Evolutionary conservation across 805 yeast genomes (phyloP).

Genomic region (Candida yuanshanica): DNA sequence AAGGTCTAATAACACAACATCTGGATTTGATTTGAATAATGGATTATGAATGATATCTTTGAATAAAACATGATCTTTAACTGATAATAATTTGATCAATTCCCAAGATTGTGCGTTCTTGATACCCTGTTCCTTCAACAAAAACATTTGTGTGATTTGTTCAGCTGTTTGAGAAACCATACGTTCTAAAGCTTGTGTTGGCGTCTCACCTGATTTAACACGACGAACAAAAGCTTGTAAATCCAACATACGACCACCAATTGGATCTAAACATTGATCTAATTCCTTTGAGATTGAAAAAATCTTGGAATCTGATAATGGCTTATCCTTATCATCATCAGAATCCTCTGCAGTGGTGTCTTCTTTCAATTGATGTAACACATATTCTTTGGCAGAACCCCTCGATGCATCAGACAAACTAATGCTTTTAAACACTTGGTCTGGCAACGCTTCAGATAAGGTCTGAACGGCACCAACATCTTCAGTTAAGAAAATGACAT

Average conservation of each 20-base stretch:
- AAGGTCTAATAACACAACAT: constrained; percentile 55
- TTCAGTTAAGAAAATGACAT: constrained; percentile 81
- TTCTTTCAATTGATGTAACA: constrained; percentile 45
- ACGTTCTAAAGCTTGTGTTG: constrained; percentile 66
- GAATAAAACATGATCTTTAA: constrained; percentile 39
- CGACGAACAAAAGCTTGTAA: constrained; percentile 87
- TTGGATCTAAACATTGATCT: constrained; percentile 56
- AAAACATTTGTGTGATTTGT: constrained; percentile 78
- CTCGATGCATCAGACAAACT: constrained; percentile 77
- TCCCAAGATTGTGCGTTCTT: constrained; percentile 85
- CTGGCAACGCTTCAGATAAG: constrained; percentile 71
- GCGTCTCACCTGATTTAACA: constrained; percentile 80
- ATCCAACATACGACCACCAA: constrained; percentile 95
- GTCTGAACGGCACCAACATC: constrained; percentile 73
- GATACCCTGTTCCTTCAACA: constrained; percentile 49
- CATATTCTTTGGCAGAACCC: constrained; percentile 64
- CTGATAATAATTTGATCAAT: constrained; percentile 59
- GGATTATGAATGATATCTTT: constrained; percentile 51
- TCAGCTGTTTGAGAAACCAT: constrained; percentile 83
- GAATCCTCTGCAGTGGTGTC: constrained; percentile 10
- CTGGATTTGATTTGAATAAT: constrained; percentile 51
- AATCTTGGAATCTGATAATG: constrained; percentile 22
- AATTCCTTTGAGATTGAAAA: constrained; percentile 32
- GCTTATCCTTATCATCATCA: constrained; percentile 21
- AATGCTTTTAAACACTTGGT: constrained; percentile 75